Evolutionary conservation across 257 asterid species (phyloP).

Genomic region (Scutellaria baicalensis): DNA sequence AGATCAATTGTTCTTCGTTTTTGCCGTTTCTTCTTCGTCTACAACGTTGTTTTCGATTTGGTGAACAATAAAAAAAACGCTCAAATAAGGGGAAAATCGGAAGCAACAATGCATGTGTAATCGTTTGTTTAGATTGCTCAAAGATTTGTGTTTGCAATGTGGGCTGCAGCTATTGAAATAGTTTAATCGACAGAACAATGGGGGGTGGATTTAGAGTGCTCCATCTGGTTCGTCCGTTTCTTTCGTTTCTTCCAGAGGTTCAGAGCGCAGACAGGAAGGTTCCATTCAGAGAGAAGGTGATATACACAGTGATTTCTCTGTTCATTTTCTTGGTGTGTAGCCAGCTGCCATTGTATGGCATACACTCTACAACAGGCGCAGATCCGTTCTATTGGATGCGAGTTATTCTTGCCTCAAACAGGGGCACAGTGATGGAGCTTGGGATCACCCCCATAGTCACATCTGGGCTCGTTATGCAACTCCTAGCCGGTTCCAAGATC

Average conservation of each 20-base stretch:
- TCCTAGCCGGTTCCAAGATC: conserved; percentile 73
- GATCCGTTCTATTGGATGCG: conserved; percentile 95
- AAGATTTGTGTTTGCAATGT: not conserved
- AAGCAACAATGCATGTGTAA: not conserved
- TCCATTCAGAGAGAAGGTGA: conserved; percentile 83
- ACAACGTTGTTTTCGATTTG: too few relatives aligned
- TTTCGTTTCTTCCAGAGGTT: conserved; percentile 77
- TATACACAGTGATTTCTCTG: conserved; percentile 71
- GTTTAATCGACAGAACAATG: conserved; percentile 28
- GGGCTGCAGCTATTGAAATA: conserved; percentile 25
- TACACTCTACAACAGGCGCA: conserved; percentile 85
- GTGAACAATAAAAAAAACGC: too few relatives aligned
- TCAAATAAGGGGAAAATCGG: too few relatives aligned
- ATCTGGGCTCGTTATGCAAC: conserved; percentile 79
- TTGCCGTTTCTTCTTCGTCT: too few relatives aligned
- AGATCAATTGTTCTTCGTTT: too few relatives aligned
- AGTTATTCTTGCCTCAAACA: conserved; percentile 78
- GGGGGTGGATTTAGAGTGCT: conserved; percentile 84
- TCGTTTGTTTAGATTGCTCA: not conserved
- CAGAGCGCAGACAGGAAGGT: conserved; percentile 77
- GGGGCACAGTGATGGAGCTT: conserved; percentile 91
- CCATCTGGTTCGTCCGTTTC: conserved; percentile 78
- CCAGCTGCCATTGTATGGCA: conserved; percentile 80
- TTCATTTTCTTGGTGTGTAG: conserved; percentile 76
- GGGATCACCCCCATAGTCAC: conserved; percentile 87